phyloP scores from a whole-genome alignment of 148 eudicot species.

The Heliosperma pusillum region DNA sequence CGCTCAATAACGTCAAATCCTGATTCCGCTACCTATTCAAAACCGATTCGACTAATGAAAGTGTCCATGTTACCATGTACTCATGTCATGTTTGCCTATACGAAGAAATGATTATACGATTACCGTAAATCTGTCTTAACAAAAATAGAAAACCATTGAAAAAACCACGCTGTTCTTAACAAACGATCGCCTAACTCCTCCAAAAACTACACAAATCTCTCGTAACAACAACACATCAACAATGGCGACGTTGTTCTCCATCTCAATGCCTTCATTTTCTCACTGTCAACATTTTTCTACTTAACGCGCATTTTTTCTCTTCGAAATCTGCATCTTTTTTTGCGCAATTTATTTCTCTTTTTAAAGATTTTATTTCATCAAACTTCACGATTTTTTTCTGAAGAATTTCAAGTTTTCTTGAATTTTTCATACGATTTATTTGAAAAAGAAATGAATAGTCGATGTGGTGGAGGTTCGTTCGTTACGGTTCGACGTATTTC shows the following conservation, averaged over 20 bases:
- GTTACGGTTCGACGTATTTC: slow-evolving; percentile 89
- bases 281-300: no score
- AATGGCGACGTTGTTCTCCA: no score
- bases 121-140: not conserved
- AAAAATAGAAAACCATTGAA: not conserved
- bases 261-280: no score
- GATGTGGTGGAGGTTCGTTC: slow-evolving; percentile 84
- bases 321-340: not conserved
- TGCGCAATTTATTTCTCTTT: slow-evolving; percentile 12
- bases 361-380: no score
- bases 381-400: not conserved
- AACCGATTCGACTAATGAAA: no score
- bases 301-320: not conserved
- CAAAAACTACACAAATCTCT: no score
- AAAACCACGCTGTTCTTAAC: slow-evolving; percentile 32
- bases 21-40: no score
- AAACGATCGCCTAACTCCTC: slow-evolving; percentile 38
- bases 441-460: slow-evolving; percentile 53
- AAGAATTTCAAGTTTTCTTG: not conserved
- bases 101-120: no score
- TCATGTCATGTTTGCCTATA: no score
- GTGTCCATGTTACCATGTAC: no score
- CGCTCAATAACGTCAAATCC: no score
- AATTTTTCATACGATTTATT: slow-evolving; percentile 7
- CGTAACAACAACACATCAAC: no score